Conservation (phyloP, 1,284 basidiomycete species). For the Boletus mariae region DNA sequence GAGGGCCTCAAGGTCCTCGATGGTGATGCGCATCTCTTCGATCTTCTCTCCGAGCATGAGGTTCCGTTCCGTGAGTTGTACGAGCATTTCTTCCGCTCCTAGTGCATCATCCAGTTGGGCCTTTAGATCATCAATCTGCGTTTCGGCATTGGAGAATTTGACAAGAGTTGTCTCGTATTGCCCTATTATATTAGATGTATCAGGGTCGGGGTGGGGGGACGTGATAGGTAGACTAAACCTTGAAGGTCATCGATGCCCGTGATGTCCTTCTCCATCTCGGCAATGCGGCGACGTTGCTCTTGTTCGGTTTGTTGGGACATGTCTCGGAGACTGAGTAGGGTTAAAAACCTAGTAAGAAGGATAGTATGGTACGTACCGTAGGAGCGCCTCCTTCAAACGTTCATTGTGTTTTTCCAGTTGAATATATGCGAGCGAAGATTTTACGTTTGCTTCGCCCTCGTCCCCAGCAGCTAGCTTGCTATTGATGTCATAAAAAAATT, state of each 20-base stretch:
- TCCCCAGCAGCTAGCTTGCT: conserved; percentile 27
- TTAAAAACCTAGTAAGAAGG: neutral
- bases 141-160: conserved; percentile 82
- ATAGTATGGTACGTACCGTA: conserved; percentile 53
- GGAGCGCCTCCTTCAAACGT: conserved; percentile 88
- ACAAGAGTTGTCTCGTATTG: conserved; percentile 78
- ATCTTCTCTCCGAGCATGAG: conserved; percentile 93
- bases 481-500: conserved; percentile 13
- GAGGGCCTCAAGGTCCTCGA: conserved; percentile 94
- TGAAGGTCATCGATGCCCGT: conserved; percentile 66
- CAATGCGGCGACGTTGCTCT: conserved; percentile 78
- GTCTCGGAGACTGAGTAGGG: conserved; percentile 68
- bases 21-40: conserved; percentile 92
- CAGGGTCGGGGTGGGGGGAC: conserved; percentile 12
- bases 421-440: conserved; percentile 76
- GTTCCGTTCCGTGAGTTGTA: conserved; percentile 93
- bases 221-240: conserved; percentile 36
- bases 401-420: conserved; percentile 97
- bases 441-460: conserved; percentile 45
- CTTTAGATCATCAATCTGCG: conserved; percentile 92
- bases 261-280: conserved; percentile 89
- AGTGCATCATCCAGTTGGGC: conserved; percentile 92
- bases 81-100: conserved; percentile 94
- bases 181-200: conserved; percentile 41
- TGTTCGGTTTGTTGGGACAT: conserved; percentile 84